phyloP scores from a whole-genome alignment of 192 early-diverging fungal species.

The Linderina pennispora region DNA sequence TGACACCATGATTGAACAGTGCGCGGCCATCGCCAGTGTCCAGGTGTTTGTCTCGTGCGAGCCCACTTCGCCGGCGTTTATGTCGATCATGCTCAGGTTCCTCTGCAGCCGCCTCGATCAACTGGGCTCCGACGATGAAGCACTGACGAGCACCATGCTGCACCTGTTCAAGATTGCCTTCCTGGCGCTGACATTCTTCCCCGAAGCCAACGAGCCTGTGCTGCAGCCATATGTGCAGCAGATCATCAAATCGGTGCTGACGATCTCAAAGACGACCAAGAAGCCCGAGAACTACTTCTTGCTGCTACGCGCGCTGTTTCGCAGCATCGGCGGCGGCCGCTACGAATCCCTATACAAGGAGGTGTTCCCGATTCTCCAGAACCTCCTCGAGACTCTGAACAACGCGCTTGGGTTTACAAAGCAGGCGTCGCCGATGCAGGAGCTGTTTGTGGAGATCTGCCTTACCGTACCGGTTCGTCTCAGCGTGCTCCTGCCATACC shows the following conservation, averaged over 20 bases:
- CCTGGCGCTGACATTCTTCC: conserved; percentile 87
- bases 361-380: conserved; percentile 87
- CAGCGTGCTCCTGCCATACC: conserved; percentile 86
- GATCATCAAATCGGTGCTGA: conserved; percentile 86
- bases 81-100: conserved; percentile 48
- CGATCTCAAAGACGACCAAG: conserved; percentile 74
- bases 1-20: conserved; percentile 72
- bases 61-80: conserved; percentile 46
- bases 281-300: conserved; percentile 90
- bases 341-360: conserved; percentile 96
- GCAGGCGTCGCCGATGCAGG: conserved; percentile 77
- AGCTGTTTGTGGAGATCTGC: conserved; percentile 97
- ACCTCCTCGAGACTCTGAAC: conserved; percentile 90
- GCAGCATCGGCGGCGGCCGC: conserved; percentile 94
- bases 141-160: conserved; percentile 59
- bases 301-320: conserved; percentile 83
- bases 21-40: conserved; percentile 70
- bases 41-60: conserved; percentile 84
- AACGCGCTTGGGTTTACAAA: conserved; percentile 66
- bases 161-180: conserved; percentile 92
- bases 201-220: conserved; percentile 84
- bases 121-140: conserved; percentile 40
- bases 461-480: conserved; percentile 94
- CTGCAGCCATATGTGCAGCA: conserved; percentile 88
- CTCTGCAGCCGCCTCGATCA: conserved; percentile 34